These are phyloP conservation scores for Fusarium dlaminii DNA, from an alignment of 2,329 filamentous ascomycete species.

Conservation along the genomic window DNA sequence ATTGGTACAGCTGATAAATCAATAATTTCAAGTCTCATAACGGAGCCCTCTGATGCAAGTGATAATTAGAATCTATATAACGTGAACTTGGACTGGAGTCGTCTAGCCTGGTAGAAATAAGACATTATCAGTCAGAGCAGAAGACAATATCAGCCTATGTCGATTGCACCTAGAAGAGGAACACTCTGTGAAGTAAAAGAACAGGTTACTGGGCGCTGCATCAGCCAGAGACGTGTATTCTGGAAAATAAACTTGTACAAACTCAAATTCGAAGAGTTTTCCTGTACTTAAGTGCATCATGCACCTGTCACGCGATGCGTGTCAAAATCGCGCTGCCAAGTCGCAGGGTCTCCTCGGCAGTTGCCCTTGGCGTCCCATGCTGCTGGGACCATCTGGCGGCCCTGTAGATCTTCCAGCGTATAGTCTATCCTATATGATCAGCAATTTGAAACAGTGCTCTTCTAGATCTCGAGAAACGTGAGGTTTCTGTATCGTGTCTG, in stretches of 20 bases:
- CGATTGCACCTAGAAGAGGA: not conserved
- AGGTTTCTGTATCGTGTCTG: fast-evolving
- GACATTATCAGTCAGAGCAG: not conserved
- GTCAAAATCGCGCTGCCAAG: not conserved
- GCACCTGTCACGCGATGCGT: not conserved
- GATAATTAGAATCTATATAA: not conserved
- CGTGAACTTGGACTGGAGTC: too few species aligned
- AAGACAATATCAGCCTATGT: not conserved
- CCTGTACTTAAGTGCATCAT: not conserved
- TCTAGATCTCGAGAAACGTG: not conserved
- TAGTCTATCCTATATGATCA: not conserved
- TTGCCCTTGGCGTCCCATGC: not conserved
- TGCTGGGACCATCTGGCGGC: not conserved
- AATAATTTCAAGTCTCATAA: not conserved
- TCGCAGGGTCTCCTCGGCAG: not conserved
- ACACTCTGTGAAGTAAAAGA: not conserved
- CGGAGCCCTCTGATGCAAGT: not conserved
- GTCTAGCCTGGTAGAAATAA: not conserved
- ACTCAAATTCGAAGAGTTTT: not conserved
- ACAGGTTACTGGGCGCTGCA: fast-evolving
- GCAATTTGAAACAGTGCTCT: not conserved
- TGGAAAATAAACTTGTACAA: not conserved
- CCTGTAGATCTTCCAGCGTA: not conserved
- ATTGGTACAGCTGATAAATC: not conserved
- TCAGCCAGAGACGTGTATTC: not conserved